These are phyloP conservation scores for Trichoderma cornu-damae DNA, from an alignment of 2,329 filamentous ascomycete genomes.

Conservation along the genomic window DNA sequence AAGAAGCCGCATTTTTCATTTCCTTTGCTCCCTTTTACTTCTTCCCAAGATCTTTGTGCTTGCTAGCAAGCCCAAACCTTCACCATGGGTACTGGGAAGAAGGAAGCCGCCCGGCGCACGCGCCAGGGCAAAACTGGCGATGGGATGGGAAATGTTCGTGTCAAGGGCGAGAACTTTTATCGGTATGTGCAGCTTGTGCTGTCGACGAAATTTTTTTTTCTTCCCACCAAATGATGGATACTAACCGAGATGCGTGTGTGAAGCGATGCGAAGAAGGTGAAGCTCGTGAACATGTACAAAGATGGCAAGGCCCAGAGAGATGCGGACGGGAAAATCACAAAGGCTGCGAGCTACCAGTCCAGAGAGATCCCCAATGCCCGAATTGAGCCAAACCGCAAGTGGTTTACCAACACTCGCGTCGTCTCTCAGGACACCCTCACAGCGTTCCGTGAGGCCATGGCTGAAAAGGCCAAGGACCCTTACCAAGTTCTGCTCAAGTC, in stretches of 20 bases:
- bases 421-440: conserved; percentile 85
- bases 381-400: conserved; percentile 93
- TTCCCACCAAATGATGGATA: background rate
- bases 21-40: conserved; percentile 22
- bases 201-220: background rate
- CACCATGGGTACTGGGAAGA: conserved; percentile 83
- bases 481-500: conserved; percentile 93
- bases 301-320: conserved; percentile 80
- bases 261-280: conserved; percentile 75
- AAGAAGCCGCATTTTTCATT: conserved; percentile 20
- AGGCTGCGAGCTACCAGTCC: conserved; percentile 79
- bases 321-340: conserved; percentile 74
- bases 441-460: conserved; percentile 86
- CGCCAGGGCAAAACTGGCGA: conserved; percentile 80
- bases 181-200: conserved; percentile 46
- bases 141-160: conserved; percentile 85
- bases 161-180: conserved; percentile 99
- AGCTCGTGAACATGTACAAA: conserved; percentile 84
- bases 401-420: conserved; percentile 90
- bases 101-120: conserved; percentile 75
- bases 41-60: conserved; percentile 16
- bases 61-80: conserved; percentile 22
- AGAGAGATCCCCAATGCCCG: conserved; percentile 75
- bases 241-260: background rate
- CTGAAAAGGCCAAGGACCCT: conserved; percentile 82